Percentiles rank a stretch among this genome's conserved stretches.
Conservation (phyloP, 164 flowering plant species). For the Santalum album region DNA sequence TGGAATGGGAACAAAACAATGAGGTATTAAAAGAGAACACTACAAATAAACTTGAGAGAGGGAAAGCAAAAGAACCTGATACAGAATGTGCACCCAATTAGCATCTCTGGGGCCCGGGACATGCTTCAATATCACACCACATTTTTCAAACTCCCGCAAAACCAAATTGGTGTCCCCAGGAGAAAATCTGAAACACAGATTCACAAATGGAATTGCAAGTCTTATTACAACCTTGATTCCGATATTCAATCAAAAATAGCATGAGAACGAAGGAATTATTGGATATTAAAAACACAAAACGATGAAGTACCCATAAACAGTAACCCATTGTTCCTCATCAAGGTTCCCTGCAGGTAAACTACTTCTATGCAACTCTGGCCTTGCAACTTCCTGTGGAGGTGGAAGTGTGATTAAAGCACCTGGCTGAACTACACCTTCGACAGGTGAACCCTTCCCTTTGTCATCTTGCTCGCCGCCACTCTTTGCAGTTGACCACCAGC, state of each 20-base stretch:
- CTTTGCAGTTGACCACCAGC: conserved; percentile 82
- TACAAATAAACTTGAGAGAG: background rate
- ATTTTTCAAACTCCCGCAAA: conserved; percentile 89
- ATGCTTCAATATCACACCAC: conserved; percentile 79
- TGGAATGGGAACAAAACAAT: background rate
- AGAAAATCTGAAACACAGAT: conserved; percentile 47
- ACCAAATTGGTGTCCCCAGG: conserved; percentile 85
- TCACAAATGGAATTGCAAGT: background rate
- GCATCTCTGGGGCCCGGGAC: conserved; percentile 89
- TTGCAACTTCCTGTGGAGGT: conserved; percentile 86
- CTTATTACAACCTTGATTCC: no score
- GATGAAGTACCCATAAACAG: conserved; percentile 74
- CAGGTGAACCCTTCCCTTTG: conserved; percentile 76
- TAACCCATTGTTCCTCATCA: conserved; percentile 91
- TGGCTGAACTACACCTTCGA: conserved; percentile 81
- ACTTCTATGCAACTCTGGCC: conserved; percentile 78
- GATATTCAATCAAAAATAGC: background rate
- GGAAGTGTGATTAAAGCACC: conserved; percentile 79
- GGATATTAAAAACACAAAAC: background rate
- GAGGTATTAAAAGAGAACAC: background rate
- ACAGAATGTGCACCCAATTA: conserved; percentile 94
- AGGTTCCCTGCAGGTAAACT: conserved; percentile 43
- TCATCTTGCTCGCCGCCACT: conserved; percentile 49
- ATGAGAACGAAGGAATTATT: background rate
- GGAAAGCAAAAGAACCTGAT: conserved; percentile 60